These are phyloP conservation scores for Chernovozyma sophiae-reginae DNA, from an alignment of 1,139 yeast genomes.

Conservation along the genomic window DNA sequence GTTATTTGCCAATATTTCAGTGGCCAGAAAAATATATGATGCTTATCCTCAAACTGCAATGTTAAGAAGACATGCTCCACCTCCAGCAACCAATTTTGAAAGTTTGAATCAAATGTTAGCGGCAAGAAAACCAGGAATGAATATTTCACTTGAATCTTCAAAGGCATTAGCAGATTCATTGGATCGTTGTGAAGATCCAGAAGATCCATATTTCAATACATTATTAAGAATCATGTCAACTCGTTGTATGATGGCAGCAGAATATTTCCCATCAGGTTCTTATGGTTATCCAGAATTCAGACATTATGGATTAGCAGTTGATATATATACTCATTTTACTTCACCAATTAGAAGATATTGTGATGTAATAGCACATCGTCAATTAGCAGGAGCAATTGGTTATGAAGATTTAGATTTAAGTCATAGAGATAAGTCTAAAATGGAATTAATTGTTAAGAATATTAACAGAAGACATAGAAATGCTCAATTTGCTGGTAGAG, in stretches of 20 bases:
- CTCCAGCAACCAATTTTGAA: conserved; percentile 93
- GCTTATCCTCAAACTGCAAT: conserved; percentile 97
- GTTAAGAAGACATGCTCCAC: conserved; percentile 95
- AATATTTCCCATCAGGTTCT: conserved; percentile 92
- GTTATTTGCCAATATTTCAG: conserved; percentile 95
- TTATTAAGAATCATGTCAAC: conserved; percentile 95
- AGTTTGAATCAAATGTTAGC: conserved; percentile 82
- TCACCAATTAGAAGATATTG: conserved; percentile 98
- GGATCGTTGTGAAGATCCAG: conserved; percentile 77
- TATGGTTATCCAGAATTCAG: conserved; percentile 90
- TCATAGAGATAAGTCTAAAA: conserved; percentile 84
- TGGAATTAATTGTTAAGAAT: conserved; percentile 85
- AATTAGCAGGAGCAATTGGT: conserved; percentile 94
- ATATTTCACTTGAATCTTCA: conserved; percentile 78
- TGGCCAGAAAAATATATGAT: conserved; percentile 86
- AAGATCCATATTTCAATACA: conserved; percentile 90
- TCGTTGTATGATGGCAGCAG: conserved; percentile 99
- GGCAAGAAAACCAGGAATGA: conserved; percentile 70
- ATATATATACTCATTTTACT: conserved; percentile 96
- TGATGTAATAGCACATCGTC: conserved; percentile 96
- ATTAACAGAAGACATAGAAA: conserved; percentile 94
- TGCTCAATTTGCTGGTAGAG: conserved; percentile 98
- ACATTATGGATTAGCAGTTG: conserved; percentile 97
- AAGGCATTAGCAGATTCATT: conserved; percentile 91
- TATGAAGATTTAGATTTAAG: conserved; percentile 79